Evolutionary conservation across 2,329 filamentous ascomycete species (phyloP), one percentile per base, ranked within the genome.

Genomic region (Fusarium duplospermum): DNA sequence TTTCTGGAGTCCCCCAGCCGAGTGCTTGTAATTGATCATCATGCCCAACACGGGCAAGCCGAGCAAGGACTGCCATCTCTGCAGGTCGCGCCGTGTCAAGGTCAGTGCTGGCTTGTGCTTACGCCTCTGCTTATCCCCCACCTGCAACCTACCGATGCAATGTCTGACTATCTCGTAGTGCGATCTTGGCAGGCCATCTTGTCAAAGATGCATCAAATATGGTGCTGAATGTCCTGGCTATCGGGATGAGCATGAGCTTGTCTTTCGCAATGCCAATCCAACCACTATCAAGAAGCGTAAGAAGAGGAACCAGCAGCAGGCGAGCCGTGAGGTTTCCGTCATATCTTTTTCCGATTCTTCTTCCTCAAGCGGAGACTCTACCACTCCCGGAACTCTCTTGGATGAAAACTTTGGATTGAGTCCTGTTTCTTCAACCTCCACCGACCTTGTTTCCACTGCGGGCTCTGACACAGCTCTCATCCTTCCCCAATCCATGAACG

Each of bases 11-110:
- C 22, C 18, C 9, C 52, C 29, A 29, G 42, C 45, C 47, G 22
- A 52, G 56, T 24, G 4, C 18, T 27, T 58, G 38, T 56, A 22
- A 35, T 58, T 59, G 47, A 45, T 54, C 13, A 61, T 22, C 61
- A 85, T 85, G 83, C 83, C 83, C 35, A 85, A 85, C 75, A 84
- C 79, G 27, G 83, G 83, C 35, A 81, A 79, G 69, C 83, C 83
- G 22, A 85, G 83, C 70, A 79, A 79, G 56, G 83, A 85, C 74
- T 85, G 83, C 64, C 82, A 84, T 60, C 79, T 85, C 42, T 85
- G 83, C 69, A 82, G 83, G 36, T 73, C 77, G 45, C 77, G 83
- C 57, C 82, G 83, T 42, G 83, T 85, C 71, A 85, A 84, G 81
- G 83, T 84, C 35, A 69, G 82, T 77, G 52, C 52, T 70, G 50